Base-by-base conservation (phyloP, 345 rosid species). In the Toxicodendron radicans region DNA sequence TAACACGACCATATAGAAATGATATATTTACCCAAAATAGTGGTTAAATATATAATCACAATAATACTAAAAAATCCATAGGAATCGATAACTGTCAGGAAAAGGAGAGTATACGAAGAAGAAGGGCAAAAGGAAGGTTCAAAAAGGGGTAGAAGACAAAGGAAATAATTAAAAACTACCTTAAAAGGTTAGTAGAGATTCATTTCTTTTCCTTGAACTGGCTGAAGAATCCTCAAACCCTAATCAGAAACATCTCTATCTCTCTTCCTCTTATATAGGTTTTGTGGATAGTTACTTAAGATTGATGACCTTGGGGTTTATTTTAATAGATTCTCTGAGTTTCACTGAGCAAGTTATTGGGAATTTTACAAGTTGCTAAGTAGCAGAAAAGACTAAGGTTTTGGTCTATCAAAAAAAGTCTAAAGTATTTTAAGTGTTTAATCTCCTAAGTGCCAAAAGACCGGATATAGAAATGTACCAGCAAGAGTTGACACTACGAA, bases 261-360 rank as follows among this genome's bases (percentile, higher is more conserved):
- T 10, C 38, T 64, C 11, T 58, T 24, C 46, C 3, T 46, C 58
- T 66, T 46, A 21, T 56, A 13, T 13, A 3, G 66, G 65, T 64
- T 65, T 64, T 63, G 72, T 20, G 52, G 49, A 43, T 32, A 71
- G 76, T 30, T 62, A 21, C 49, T 57, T 43, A 51, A 43, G 52
- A 73, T 45, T 66, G 48, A 43, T 14, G 9, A 20, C 49, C 33
- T 66, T 16, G 78, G 59, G 64, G 58, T 66, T 63, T 52, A 68
- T 17, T 78, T 72, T 41, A 52, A 32, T 72, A 69, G 72, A 76
- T 80, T 79, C 75, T 71, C 58, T 81, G 68, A 41, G 41, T 63
- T 24, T 75, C 64, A 66, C 75, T 30, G 79, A 64, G 74, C 21
- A 73, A 64, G 60, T 77, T 71, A 43, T 58, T 66, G 72, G 64